These are phyloP conservation scores for Pseudocercospora pini-densiflorae DNA, from an alignment of 2,329 filamentous ascomycete species.

Conservation along the genomic window DNA sequence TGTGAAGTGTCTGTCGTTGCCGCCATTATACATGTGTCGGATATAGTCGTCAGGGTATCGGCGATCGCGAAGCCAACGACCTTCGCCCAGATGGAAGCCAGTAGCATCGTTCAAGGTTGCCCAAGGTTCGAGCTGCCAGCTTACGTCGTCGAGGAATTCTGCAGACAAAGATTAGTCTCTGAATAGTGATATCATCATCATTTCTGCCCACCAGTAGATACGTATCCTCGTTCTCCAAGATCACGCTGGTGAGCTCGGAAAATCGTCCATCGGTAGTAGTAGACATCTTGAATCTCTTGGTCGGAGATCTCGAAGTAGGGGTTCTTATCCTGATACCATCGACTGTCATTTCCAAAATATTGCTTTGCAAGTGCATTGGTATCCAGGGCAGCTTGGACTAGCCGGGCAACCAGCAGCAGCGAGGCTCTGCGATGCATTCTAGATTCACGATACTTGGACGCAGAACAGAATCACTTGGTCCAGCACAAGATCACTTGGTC, in stretches of 20 bases:
- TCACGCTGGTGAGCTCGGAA: conserved; percentile 53
- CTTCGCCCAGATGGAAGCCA: conserved; percentile 51
- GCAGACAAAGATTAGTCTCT: not conserved
- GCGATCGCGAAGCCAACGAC: conserved; percentile 51
- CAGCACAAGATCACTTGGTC: too few relatives aligned
- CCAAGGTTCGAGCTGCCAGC: conserved; percentile 49
- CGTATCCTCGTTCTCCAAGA: conserved; percentile 47
- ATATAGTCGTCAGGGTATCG: conserved; percentile 52
- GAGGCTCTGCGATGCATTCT: not conserved
- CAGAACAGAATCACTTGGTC: too few relatives aligned
- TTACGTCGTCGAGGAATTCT: conserved; percentile 51
- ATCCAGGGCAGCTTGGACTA: conserved; percentile 31
- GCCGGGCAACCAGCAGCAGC: not conserved
- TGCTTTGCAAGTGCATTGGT: conserved; percentile 34
- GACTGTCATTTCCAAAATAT: conserved; percentile 48
- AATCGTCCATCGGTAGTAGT: conserved; percentile 53
- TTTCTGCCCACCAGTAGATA: conserved; percentile 40
- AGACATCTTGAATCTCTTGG: conserved; percentile 46
- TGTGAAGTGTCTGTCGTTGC: conserved; percentile 50
- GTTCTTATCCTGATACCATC: conserved; percentile 47
- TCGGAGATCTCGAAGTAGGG: conserved; percentile 48
- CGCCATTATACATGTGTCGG: conserved; percentile 47
- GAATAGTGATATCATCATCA: too few relatives aligned
- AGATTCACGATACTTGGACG: too few relatives aligned
- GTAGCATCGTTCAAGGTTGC: conserved; percentile 52